phyloP scores from a whole-genome alignment of 352 stramenopile genomes.

The Phytopythium boreale region DNA sequence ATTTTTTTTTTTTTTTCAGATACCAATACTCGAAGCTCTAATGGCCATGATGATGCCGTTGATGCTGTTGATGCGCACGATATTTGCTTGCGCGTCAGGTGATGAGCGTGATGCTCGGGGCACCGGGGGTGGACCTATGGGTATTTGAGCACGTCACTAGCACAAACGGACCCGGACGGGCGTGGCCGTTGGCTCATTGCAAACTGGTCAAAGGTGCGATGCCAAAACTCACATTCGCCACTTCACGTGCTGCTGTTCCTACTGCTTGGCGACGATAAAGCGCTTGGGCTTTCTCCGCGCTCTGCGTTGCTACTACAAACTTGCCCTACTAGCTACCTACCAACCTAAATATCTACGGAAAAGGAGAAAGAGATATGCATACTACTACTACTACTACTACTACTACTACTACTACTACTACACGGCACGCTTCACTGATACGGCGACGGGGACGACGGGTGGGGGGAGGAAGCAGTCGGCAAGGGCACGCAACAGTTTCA shows the following conservation, averaged over 20 bases:
- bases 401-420: no score
- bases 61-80: neutral
- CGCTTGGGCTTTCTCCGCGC: neutral
- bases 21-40: no score
- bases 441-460: conserved; percentile 1
- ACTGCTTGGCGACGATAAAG: neutral
- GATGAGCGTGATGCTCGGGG: neutral
- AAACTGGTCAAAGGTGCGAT: neutral
- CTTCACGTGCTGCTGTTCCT: neutral
- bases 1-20: neutral
- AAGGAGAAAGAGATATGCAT: neutral
- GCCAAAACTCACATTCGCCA: neutral
- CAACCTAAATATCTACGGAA: conserved; percentile 5
- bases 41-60: neutral
- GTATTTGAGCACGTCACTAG: neutral
- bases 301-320: neutral
- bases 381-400: neutral
- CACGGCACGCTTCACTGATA: neutral
- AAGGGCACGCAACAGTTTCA: conserved; percentile 22
- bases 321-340: conserved; percentile 2
- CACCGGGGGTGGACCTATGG: no score
- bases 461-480: neutral
- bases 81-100: neutral
- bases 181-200: neutral
- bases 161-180: no score